Conservation (phyloP, 306 rosid species). For the Carpinus fangiana region DNA sequence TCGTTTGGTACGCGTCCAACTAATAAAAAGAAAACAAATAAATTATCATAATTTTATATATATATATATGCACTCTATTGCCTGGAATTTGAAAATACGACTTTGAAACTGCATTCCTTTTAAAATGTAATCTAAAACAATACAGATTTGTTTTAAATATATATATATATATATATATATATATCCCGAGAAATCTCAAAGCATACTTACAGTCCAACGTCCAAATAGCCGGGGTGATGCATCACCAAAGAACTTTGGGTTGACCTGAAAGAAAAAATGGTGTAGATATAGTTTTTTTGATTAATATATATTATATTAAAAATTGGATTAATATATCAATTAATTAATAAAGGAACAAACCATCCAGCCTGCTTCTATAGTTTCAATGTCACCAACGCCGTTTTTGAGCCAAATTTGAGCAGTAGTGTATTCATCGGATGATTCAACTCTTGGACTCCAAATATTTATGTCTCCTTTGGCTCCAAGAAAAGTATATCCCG, state of each 20-base stretch:
- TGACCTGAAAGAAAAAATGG: constrained; percentile 35
- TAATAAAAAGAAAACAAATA: neutral
- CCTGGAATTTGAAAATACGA: too few relatives aligned
- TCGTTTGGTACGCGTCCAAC: constrained; percentile 54
- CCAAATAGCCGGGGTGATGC: constrained; percentile 34
- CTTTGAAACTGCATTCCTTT: too few relatives aligned
- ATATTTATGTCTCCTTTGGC: constrained; percentile 56
- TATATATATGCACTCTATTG: too few relatives aligned
- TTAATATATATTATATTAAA: too few relatives aligned
- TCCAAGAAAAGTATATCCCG: constrained; percentile 54
- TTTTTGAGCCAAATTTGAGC: constrained; percentile 59
- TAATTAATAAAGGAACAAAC: constrained; percentile 22
- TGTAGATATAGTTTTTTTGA: too few relatives aligned
- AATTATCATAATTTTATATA: too few relatives aligned
- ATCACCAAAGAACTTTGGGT: constrained; percentile 62
- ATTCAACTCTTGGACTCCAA: constrained; percentile 61
- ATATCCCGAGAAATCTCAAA: too few relatives aligned
- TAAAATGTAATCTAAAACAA: too few relatives aligned
- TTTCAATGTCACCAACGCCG: constrained; percentile 48
- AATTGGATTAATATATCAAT: neutral
- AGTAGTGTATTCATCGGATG: constrained; percentile 54
- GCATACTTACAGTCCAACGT: constrained; percentile 65
- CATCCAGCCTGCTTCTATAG: constrained; percentile 70
- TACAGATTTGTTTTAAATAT: too few relatives aligned
- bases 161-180: too few relatives aligned